Evolutionary conservation across 371 early-diverging fungal genomes (phyloP), one percentile per base, ranked within the genome.

Genomic region (Mortierella sp.): DNA sequence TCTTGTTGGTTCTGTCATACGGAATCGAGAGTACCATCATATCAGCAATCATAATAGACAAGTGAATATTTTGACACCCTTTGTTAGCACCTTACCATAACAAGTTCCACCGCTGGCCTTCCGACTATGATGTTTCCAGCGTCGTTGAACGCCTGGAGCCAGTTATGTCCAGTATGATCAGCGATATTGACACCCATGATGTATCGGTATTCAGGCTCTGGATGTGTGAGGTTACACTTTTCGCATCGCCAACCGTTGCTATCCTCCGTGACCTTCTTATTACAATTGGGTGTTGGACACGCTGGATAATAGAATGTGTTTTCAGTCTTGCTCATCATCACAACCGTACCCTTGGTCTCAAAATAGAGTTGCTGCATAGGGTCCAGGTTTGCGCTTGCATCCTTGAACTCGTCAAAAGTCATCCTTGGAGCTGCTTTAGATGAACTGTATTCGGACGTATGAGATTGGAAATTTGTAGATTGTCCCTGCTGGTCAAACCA

Each of bases 101-200:
- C 81, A 72, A 96, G 68, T 10, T 95, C 95, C 59, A 87, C 87
- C 4, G 98, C 98, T 43, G 86, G 72, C 36, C 73, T 84, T 5
- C 95, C 95, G 4, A 98, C 69, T 45, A 99, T 68, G 45, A 66
- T 21, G 50, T 78, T 72, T 58, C 92, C 99, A 0, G 86, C 60
- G 1, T 98, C 98, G 84, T 97, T 95, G 84, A 99, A 99, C 13
- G 89, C 88, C 67, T 91, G 89, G 28, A 96, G 65, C 94, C 95
- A 99, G 22, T 87, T 70, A 67, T 94, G 92, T 19, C 96, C 94
- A 0, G 96, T 92, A 57, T 89, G 85, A 78, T 99, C 99, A 67
- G 89, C 83, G 22, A 95, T 85, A 69, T 88, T 90, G 48, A 92
- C 52, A 3, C 89, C 86, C 69, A 95, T 77, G 57, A 98, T 91